Percentiles rank a stretch among this genome's conserved stretches.
These are phyloP conservation scores for Phylloporus arenicola DNA, from an alignment of 768 basidiomycete species.

Conservation along the genomic window DNA sequence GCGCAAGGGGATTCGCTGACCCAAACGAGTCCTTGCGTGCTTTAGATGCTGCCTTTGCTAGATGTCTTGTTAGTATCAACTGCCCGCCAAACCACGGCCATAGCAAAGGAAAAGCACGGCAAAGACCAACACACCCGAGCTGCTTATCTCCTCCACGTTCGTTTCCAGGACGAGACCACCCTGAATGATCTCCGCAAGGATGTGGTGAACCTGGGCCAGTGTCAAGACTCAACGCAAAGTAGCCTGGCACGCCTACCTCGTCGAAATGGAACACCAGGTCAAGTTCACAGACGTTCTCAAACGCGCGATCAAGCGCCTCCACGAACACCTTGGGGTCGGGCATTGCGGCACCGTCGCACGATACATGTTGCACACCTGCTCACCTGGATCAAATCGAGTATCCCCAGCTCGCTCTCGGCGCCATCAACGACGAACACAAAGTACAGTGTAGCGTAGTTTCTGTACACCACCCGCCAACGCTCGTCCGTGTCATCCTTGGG, in stretches of 20 bases:
- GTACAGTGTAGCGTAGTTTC: constrained; percentile 93
- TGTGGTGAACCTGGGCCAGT: constrained; percentile 68
- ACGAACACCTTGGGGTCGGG: constrained; percentile 69
- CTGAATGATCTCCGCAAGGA: constrained; percentile 93
- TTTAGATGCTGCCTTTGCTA: constrained; percentile 67
- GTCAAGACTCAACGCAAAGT: constrained; percentile 1
- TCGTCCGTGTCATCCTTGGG: constrained; percentile 47
- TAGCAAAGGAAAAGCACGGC: not conserved
- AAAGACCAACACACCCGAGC: constrained; percentile 46
- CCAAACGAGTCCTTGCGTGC: constrained; percentile 73
- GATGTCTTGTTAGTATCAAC: constrained; percentile 11
- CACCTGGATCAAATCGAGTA: constrained; percentile 95
- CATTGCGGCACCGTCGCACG: not conserved
- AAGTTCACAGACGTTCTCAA: constrained; percentile 97
- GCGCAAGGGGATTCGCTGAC: constrained; percentile 76
- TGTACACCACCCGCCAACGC: constrained; percentile 83
- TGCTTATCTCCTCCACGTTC: constrained; percentile 80
- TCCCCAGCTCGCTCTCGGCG: constrained; percentile 94
- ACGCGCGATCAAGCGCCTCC: constrained; percentile 90
- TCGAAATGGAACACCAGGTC: constrained; percentile 99
- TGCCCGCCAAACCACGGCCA: constrained; percentile 1
- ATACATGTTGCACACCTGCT: constrained; percentile 14
- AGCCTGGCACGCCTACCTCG: constrained; percentile 51
- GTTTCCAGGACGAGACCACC: constrained; percentile 96
- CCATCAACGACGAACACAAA: constrained; percentile 97